phyloP scores from a whole-genome alignment of 805 yeast genomes.

The Saccharomycopsis malanga region DNA sequence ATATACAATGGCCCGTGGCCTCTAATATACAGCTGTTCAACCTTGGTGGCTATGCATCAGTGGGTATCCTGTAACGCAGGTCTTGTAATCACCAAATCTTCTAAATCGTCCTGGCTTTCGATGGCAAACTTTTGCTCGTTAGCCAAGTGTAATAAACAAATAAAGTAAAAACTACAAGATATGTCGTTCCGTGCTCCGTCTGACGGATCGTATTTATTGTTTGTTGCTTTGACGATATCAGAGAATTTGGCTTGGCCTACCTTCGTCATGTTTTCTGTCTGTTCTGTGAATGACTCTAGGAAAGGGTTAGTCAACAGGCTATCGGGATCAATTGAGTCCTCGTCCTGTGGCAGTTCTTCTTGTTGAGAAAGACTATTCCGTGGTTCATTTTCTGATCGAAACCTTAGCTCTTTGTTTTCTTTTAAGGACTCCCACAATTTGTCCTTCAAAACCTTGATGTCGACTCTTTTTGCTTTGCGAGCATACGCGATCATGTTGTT shows the following conservation, averaged over 20 bases:
- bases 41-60: too few relatives aligned
- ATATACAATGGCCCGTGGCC: too few relatives aligned
- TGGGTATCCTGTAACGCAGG: too few relatives aligned
- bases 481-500: slow-evolving; percentile 43
- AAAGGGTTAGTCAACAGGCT: background rate
- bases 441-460: slow-evolving; percentile 63
- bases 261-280: background rate
- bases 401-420: slow-evolving; percentile 20
- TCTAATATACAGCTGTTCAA: too few relatives aligned
- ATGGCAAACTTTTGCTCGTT: slow-evolving; percentile 72
- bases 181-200: background rate
- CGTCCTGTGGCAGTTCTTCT: background rate
- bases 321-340: background rate
- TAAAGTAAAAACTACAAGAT: slow-evolving; percentile 80
- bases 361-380: slow-evolving; percentile 20
- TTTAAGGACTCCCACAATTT: slow-evolving; percentile 62
- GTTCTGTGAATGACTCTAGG: background rate
- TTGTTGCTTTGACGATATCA: background rate
- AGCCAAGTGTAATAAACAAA: slow-evolving; percentile 76
- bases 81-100: slow-evolving; percentile 17
- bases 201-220: background rate
- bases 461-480: slow-evolving; percentile 70
- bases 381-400: too few relatives aligned
- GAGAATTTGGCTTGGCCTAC: background rate
- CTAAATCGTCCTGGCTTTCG: slow-evolving; percentile 31